These are phyloP conservation scores for Puccinia horiana DNA, from an alignment of 1,284 basidiomycete genomes.

Conservation along the genomic window DNA sequence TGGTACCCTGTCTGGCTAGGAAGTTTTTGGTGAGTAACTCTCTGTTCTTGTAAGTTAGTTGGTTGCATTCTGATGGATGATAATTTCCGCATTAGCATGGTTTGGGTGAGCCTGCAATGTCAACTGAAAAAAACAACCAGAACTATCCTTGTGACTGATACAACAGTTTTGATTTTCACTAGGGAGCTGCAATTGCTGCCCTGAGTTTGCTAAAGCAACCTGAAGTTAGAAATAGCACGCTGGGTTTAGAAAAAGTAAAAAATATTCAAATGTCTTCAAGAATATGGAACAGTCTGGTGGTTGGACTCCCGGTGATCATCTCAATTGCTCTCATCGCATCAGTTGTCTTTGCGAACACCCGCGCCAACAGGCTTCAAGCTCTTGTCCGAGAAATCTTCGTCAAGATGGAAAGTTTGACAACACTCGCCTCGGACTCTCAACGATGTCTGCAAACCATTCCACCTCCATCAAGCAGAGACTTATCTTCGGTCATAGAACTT, in stretches of 20 bases:
- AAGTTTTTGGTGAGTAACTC: constrained; percentile 33
- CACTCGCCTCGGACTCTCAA: neutral
- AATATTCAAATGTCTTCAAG: neutral
- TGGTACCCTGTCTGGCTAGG: constrained; percentile 41
- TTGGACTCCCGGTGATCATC: neutral
- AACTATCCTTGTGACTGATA: neutral
- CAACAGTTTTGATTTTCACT: neutral
- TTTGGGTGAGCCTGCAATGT: constrained; percentile 15
- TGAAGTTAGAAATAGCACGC: neutral
- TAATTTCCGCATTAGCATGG: constrained; percentile 3
- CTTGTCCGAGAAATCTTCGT: neutral
- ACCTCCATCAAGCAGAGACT: neutral
- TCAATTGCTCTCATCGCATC: neutral
- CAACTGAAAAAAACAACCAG: neutral
- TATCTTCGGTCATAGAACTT: neutral
- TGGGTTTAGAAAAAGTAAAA: neutral
- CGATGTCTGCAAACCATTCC: neutral
- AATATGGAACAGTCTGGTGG: constrained; percentile 13
- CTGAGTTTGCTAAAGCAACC: constrained; percentile 20
- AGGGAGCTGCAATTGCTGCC: constrained; percentile 37
- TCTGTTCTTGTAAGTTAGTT: neutral
- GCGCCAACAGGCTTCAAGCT: neutral
- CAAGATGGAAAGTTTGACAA: constrained; percentile 1
- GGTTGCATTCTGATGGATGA: neutral
- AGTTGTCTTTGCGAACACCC: neutral